A percentile compares a stretch with the other conserved stretches of the same genome.
Evolutionary conservation across 2,329 filamentous ascomycete species (phyloP).

Genomic region (Diatrype stigma): DNA sequence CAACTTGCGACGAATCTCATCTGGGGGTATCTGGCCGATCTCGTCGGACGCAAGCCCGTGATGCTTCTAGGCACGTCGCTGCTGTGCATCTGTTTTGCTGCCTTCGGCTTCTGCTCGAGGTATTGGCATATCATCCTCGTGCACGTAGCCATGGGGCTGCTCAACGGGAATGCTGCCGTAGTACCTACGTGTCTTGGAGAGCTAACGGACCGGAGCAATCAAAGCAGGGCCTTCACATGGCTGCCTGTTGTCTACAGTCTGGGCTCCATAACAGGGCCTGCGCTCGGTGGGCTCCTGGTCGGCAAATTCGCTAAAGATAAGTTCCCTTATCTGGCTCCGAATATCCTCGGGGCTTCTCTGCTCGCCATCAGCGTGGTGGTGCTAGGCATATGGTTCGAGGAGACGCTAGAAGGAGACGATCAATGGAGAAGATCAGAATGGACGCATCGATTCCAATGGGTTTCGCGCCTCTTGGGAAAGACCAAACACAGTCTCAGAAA

Average conservation of each 20-base stretch:
- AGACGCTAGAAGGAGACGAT: constrained; percentile 66
- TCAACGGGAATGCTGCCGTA: constrained; percentile 93
- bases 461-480: constrained; percentile 20
- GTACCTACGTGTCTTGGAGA: constrained; percentile 93
- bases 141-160: constrained; percentile 83
- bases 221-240: constrained; percentile 90
- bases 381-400: constrained; percentile 77
- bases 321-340: constrained; percentile 83
- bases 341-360: constrained; percentile 70
- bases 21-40: constrained; percentile 82
- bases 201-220: constrained; percentile 91
- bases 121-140: constrained; percentile 83
- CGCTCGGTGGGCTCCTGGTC: constrained; percentile 82
- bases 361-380: constrained; percentile 69
- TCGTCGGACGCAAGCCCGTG: constrained; percentile 75
- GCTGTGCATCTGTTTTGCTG: constrained; percentile 74
- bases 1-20: constrained; percentile 91
- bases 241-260: constrained; percentile 94
- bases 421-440: constrained; percentile 23
- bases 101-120: constrained; percentile 80
- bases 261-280: constrained; percentile 86
- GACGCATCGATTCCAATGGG: constrained; percentile 28
- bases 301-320: constrained; percentile 53
- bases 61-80: constrained; percentile 79
- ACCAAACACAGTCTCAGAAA: constrained; percentile 14